Evolutionary conservation across 1,284 basidiomycete species (phyloP), one percentile per base, ranked within the genome.

Genomic region (Sphagnurus paluster): DNA sequence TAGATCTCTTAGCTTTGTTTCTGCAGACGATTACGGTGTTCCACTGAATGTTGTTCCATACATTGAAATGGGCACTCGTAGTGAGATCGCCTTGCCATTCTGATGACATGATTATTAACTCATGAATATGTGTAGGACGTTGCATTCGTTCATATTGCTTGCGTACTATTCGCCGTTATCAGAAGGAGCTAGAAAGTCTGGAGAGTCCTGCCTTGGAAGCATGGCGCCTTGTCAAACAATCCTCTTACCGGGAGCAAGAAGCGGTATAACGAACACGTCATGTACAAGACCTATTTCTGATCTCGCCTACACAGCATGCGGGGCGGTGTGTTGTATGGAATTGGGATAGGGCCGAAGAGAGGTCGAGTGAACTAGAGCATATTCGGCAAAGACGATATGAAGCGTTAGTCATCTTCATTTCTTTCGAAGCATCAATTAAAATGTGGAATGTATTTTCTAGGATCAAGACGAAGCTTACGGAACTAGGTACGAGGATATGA

Each of bases 331-430:
- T 40, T 19, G 10, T 14, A 11, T 50, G 49, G 49, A 47, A 44
- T 26, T 8, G 28, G 17, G 14, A n/a, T 6, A 40, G 45, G 3
- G 28, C 17, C 21, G 34, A 38, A 17, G 32, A 50, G 29, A 25
- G 49, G 7, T 28, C 19, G 10, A 44, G 28, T 17, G 48, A 50
- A 21, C 36, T 50, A 17, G 48, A 46, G 16, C 39, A 28, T 20
- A 39, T 50, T 10, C 43, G 48, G 8, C 44, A 42, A 4, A 40
- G 42, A 26, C 36, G 49, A 35, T 44, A 40, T 26, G 29, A 43
- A 40, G 44, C 49, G 49, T 47, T 5, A 19, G 48, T 42, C 32
- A 20, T 35, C 11, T 11, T 4, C 20, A 11, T 16, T 32, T 44
- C 14, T 10, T 13, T 23, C 3, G 19, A 16, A 6, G 14, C 30